Percentiles rank a stretch among this genome's conserved stretches.
Evolutionary conservation across 257 asterid genomes (phyloP).

Genomic region (Lantana camara): DNA sequence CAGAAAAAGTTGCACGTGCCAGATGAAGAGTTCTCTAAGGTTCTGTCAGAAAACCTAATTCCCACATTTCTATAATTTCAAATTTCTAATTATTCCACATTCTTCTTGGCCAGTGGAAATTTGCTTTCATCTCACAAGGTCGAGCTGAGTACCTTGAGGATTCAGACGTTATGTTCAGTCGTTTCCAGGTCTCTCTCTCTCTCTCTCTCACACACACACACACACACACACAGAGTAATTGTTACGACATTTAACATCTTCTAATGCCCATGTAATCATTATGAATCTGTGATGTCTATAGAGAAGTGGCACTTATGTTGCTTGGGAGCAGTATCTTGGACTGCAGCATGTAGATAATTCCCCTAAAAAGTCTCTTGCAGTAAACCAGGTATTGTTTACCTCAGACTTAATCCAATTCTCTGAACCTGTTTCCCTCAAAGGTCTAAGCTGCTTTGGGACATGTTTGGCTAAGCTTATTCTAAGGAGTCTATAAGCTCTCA

Average conservation of each 20-base stretch:
- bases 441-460: constrained; percentile 14
- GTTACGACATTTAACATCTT: constrained; percentile 9
- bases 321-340: constrained; percentile 69
- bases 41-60: constrained; percentile 21
- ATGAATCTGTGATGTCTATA: constrained; percentile 28
- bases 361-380: constrained; percentile 47
- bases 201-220: neutral
- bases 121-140: constrained; percentile 53
- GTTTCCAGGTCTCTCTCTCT: constrained; percentile 53
- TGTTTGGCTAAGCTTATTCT: too few relatives aligned
- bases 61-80: constrained; percentile 4
- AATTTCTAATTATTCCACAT: constrained; percentile 13
- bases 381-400: constrained; percentile 45
- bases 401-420: constrained; percentile 13
- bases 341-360: constrained; percentile 54
- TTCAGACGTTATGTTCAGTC: constrained; percentile 48
- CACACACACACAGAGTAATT: constrained; percentile 3
- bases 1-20: constrained; percentile 58
- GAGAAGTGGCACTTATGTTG: constrained; percentile 42
- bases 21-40: constrained; percentile 60
- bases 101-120: constrained; percentile 56
- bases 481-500: too few relatives aligned
- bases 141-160: constrained; percentile 59
- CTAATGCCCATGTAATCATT: constrained; percentile 12
- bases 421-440: neutral